Base-by-base conservation (phyloP, 371 early-diverging fungal genomes). In the Mycotypha africana region DNA sequence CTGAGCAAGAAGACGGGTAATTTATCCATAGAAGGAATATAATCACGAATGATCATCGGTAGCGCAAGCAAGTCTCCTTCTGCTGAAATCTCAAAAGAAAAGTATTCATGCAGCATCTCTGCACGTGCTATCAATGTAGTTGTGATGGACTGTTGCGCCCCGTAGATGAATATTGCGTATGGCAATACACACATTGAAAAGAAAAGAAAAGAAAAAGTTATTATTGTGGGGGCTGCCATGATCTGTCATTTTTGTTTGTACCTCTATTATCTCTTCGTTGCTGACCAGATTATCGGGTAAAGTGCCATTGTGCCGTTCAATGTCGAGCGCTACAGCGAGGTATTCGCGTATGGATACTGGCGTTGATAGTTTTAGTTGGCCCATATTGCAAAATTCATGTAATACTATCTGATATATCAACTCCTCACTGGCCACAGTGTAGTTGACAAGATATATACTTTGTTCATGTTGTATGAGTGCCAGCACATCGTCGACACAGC, bases 101-200 rank as follows among this genome's bases (percentile, higher is more conserved):
- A 97, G 55, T 94, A 95, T 45, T 94, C 92, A 10, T 68, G 58
- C 11, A 97, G 63, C 93, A 97, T 91, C 9, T 84, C 85, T 3
- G 80, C 65, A 32, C 76, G 62, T n/a, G 63, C 55, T 6, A 81
- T 54, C 15, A 95, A 49, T 1, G 67, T 49, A 0, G 70, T 60
- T n/a, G 62, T 49, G 30, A 90, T 81, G 14, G 72, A 65, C 77
- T 82, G n/a, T n/a, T n/a, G n/a, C n/a, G n/a, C n/a, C n/a, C n/a
- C n/a, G n/a, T n/a, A n/a, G n/a, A n/a, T n/a, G n/a, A n/a, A n/a
- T n/a, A n/a, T n/a, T n/a, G n/a, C n/a, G n/a, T n/a, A n/a, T n/a
- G n/a, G n/a, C n/a, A n/a, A n/a, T n/a, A n/a, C n/a, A n/a, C n/a
- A n/a, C n/a, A n/a, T n/a, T n/a, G n/a, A n/a, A n/a, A n/a, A n/a